Percentiles rank a stretch among this genome's conserved stretches.
Evolutionary conservation across 768 basidiomycete species (phyloP).

Genomic region (Auriscalpium microsporum): DNA sequence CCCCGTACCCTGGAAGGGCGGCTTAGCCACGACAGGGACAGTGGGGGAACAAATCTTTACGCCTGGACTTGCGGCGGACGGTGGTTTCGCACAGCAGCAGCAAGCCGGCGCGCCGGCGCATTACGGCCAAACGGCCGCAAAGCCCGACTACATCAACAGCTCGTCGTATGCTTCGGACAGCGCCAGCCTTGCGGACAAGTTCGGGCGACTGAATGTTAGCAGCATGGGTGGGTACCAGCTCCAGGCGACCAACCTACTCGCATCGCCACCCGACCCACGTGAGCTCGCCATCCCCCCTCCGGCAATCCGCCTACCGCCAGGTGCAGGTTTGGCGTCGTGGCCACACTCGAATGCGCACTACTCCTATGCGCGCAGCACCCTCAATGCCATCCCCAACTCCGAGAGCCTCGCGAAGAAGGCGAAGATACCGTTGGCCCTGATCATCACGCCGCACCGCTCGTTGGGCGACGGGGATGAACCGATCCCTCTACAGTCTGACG

Average conservation of each 20-base stretch:
- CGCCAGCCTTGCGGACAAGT: slow-evolving; percentile 71
- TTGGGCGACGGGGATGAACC: slow-evolving; percentile 35
- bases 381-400: slow-evolving; percentile 15
- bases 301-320: slow-evolving; percentile 82
- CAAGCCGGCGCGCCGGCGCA: slow-evolving; percentile 38
- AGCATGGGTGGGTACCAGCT: slow-evolving; percentile 69
- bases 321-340: slow-evolving; percentile 69
- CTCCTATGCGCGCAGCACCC: slow-evolving; percentile 84
- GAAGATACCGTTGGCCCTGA: slow-evolving; percentile 41
- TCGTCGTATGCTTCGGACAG: slow-evolving; percentile 34
- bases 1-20: slow-evolving; percentile 36
- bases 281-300: slow-evolving; percentile 79
- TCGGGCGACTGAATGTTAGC: slow-evolving; percentile 79
- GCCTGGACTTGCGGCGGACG: slow-evolving; percentile 68
- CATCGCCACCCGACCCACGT: slow-evolving; percentile 84
- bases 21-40: slow-evolving; percentile 33
- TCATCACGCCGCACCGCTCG: slow-evolving; percentile 45
- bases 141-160: slow-evolving; percentile 37
- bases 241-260: slow-evolving; percentile 86
- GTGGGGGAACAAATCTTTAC: slow-evolving; percentile 60
- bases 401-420: slow-evolving; percentile 28
- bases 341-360: slow-evolving; percentile 79
- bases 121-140: slow-evolving; percentile 31
- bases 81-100: slow-evolving; percentile 47
- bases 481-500: slow-evolving; percentile 42